Evolutionary conservation across 1,284 basidiomycete genomes (phyloP).

Genomic region (Cryptococcus sp.): DNA sequence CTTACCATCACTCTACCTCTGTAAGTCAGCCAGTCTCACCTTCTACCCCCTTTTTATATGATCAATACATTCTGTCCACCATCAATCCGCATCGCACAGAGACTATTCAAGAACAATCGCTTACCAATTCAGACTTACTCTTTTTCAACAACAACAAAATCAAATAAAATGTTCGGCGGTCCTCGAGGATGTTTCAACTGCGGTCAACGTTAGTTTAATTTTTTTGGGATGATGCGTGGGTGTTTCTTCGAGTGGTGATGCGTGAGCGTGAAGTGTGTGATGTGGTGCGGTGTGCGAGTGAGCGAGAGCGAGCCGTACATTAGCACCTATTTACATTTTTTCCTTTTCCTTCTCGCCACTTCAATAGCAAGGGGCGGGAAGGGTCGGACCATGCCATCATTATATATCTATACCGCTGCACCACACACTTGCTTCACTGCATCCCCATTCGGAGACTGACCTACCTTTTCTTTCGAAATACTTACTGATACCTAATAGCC

Average conservation of each 20-base stretch:
- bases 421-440: background rate
- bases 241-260: slow-evolving; percentile 15
- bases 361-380: slow-evolving; percentile 8
- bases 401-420: background rate
- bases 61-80: too few relatives aligned
- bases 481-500: slow-evolving; percentile 15
- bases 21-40: too few relatives aligned
- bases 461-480: background rate
- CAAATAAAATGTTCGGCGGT: slow-evolving; percentile 38
- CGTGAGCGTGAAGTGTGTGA: slow-evolving; percentile 3
- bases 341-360: background rate
- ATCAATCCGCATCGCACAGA: too few relatives aligned
- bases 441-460: background rate
- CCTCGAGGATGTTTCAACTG: slow-evolving; percentile 48
- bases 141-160: slow-evolving; percentile 10
- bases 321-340: background rate
- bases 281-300: slow-evolving; percentile 28
- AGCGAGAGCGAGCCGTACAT: slow-evolving; percentile 21
- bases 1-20: too few relatives aligned
- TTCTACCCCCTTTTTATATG: too few relatives aligned
- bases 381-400: background rate
- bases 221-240: slow-evolving; percentile 4
- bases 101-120: too few relatives aligned
- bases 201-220: slow-evolving; percentile 37
- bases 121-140: too few relatives aligned